Conservation (phyloP, 2,329 filamentous ascomycete species). For the Ceratocystis alfenasii region DNA sequence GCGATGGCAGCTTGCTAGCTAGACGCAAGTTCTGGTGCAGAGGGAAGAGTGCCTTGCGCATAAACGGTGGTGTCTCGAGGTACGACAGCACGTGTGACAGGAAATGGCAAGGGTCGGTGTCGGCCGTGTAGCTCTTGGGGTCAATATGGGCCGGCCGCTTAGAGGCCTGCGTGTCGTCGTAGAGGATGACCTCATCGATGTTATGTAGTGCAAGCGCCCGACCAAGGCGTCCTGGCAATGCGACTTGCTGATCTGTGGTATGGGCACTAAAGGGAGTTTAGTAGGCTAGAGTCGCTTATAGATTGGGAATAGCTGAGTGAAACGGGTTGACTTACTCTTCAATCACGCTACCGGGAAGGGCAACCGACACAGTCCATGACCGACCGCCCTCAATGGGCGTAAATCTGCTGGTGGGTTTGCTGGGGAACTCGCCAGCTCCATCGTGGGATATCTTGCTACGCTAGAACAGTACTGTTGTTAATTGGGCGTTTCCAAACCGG, state of each 20-base stretch:
- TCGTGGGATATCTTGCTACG: conserved; percentile 40
- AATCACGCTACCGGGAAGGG: conserved; percentile 66
- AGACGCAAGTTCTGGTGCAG: conserved; percentile 65
- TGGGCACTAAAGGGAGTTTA: conserved; percentile 42
- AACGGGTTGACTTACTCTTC: conserved; percentile 45
- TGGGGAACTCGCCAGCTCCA: conserved; percentile 31
- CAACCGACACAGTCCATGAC: conserved; percentile 63
- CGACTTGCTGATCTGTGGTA: conserved; percentile 63
- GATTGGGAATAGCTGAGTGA: no score
- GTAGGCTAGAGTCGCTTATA: background rate
- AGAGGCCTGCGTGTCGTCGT: conserved; percentile 51
- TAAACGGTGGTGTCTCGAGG: conserved; percentile 72
- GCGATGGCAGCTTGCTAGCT: conserved; percentile 59
- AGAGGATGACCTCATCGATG: conserved; percentile 74
- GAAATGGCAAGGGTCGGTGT: conserved; percentile 66
- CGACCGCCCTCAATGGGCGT: conserved; percentile 49
- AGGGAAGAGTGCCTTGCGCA: conserved; percentile 63
- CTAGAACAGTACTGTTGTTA: conserved; percentile 27
- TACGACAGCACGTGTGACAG: conserved; percentile 67
- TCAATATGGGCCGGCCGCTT: conserved; percentile 39
- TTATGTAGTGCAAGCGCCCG: conserved; percentile 72
- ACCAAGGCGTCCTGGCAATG: conserved; percentile 61
- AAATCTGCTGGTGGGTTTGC: conserved; percentile 57
- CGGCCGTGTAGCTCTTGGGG: conserved; percentile 50
- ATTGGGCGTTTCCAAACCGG: background rate